Evolutionary conservation across 768 basidiomycete genomes (phyloP).

Genomic region (Lentinula detonsa): DNA sequence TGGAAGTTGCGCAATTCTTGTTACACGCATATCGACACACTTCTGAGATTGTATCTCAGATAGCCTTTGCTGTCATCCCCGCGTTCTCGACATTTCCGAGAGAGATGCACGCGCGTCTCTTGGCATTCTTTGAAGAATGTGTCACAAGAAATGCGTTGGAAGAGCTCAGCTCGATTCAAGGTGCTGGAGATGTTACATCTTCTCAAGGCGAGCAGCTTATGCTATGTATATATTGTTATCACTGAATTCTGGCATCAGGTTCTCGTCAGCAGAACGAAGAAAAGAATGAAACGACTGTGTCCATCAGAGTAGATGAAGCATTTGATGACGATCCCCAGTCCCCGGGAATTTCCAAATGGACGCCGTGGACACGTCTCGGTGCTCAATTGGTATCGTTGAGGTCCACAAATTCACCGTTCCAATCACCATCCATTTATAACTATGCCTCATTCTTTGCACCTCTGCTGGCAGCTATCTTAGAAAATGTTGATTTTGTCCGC

Average conservation of each 20-base stretch:
- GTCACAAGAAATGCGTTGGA: constrained; percentile 51
- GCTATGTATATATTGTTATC: neutral
- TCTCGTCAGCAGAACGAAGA: neutral
- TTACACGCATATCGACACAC: constrained; percentile 47
- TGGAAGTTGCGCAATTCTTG: constrained; percentile 71
- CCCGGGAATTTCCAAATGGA: constrained; percentile 16
- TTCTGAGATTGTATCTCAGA: constrained; percentile 45
- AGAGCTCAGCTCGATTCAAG: constrained; percentile 34
- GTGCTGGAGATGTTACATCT: constrained; percentile 3
- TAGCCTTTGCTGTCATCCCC: constrained; percentile 68
- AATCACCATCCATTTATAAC: constrained; percentile 48
- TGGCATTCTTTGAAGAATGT: constrained; percentile 63
- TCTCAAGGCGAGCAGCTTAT: neutral
- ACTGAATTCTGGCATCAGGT: neutral
- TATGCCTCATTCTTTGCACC: constrained; percentile 59
- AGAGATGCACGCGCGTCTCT: constrained; percentile 57
- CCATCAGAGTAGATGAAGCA: constrained; percentile 57
- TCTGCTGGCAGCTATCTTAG: constrained; percentile 56
- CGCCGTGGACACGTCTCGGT: constrained; percentile 20
- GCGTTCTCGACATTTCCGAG: constrained; percentile 63
- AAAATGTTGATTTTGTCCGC: constrained; percentile 40
- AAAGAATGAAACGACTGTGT: constrained; percentile 30
- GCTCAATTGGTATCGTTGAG: constrained; percentile 21
- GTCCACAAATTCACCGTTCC: constrained; percentile 55
- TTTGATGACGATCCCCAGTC: constrained; percentile 15